These are phyloP conservation scores for Candida anutae DNA, from an alignment of 1,139 yeast species.

Conservation along the genomic window DNA sequence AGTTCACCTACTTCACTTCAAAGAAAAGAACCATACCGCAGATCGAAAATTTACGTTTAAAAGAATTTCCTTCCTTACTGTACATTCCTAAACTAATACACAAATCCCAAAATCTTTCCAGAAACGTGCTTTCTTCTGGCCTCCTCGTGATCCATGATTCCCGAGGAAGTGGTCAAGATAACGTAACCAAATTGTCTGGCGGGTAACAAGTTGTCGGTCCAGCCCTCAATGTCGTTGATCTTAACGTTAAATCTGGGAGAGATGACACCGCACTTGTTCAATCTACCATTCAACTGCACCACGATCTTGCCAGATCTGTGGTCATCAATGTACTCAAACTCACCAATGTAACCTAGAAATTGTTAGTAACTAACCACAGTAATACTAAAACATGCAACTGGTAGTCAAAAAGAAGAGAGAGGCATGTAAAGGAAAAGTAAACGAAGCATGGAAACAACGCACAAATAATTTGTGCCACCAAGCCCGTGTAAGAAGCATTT, in stretches of 20 bases:
- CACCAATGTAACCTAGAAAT: constrained; percentile 79
- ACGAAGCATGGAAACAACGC: constrained; percentile 37
- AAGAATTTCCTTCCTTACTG: too few relatives aligned
- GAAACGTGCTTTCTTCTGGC: constrained; percentile 99
- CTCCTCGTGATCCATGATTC: constrained; percentile 99
- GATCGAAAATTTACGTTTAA: too few relatives aligned
- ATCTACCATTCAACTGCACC: constrained; percentile 94
- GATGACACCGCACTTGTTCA: constrained; percentile 97
- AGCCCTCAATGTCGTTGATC: constrained; percentile 88
- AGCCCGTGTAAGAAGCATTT: constrained; percentile 75
- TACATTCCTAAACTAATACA: constrained; percentile 36
- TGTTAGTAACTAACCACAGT: constrained; percentile 7
- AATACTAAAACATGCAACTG: neutral
- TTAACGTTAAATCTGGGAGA: constrained; percentile 97
- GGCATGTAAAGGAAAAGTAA: constrained; percentile 68
- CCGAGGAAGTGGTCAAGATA: constrained; percentile 97
- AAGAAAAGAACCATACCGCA: too few relatives aligned
- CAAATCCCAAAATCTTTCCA: constrained; percentile 95
- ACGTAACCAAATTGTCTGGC: constrained; percentile 98
- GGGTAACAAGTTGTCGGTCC: constrained; percentile 96
- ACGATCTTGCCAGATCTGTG: constrained; percentile 99
- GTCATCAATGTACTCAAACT: constrained; percentile 97
- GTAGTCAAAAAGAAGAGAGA: constrained; percentile 4
- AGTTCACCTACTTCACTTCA: too few relatives aligned
- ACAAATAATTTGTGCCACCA: constrained; percentile 16